Evolutionary conservation across 176 grass and related monocot genomes (phyloP).

Genomic region (Rhynchospora breviuscula): DNA sequence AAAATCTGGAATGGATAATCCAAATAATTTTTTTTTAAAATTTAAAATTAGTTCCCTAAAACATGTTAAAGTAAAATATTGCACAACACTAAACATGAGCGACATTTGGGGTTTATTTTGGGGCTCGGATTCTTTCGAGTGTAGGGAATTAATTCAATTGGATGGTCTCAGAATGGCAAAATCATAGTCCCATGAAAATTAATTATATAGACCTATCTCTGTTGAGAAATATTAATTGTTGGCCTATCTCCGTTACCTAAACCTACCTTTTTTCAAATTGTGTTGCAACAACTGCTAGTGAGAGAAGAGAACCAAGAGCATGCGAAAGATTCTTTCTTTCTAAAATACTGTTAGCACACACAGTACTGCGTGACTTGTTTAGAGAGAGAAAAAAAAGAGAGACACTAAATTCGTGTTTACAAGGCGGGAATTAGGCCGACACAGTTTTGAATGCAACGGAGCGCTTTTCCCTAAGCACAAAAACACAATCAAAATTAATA

Average conservation of each 20-base stretch:
- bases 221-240: neutral
- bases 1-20: too few species aligned
- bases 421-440: conserved; percentile 11
- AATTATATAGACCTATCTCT: neutral
- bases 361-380: neutral
- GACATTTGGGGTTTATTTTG: too few species aligned
- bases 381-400: neutral
- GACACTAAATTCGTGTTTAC: conserved; percentile 8
- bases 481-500: neutral
- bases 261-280: neutral
- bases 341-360: too few species aligned
- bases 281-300: neutral
- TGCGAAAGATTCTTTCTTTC: neutral
- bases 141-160: too few species aligned
- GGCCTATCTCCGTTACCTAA: neutral
- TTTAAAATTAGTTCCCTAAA: too few species aligned
- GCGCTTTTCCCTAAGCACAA: neutral
- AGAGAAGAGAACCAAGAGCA: neutral
- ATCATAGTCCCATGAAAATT: too few species aligned
- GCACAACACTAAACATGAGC: too few species aligned
- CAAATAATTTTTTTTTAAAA: too few species aligned
- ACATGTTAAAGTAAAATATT: too few species aligned
- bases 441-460: neutral
- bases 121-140: too few species aligned
- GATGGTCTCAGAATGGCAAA: too few species aligned